A percentile compares a stretch with the other conserved stretches of the same genome.
phyloP scores from a whole-genome alignment of 2,329 filamentous ascomycete genomes.

The Paecilomyces variotii region DNA sequence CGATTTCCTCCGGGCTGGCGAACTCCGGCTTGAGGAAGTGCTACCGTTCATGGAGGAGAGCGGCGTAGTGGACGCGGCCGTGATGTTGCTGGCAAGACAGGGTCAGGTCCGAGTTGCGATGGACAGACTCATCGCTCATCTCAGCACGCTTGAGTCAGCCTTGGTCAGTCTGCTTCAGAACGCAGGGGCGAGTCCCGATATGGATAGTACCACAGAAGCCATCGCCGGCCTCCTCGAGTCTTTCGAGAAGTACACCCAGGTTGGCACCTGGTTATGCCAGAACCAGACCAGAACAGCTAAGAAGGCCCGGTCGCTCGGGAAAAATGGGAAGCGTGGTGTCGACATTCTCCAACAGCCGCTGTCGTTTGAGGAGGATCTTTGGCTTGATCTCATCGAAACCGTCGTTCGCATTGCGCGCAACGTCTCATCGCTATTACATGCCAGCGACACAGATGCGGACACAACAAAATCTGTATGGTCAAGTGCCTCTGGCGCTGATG shows the following conservation, averaged over 20 bases:
- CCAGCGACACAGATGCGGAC: conserved; percentile 21
- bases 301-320: conserved; percentile 18
- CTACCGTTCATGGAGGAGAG: conserved; percentile 82
- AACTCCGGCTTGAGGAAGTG: conserved; percentile 70
- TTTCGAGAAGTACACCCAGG: conserved; percentile 80
- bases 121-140: conserved; percentile 71
- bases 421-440: conserved; percentile 49
- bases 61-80: conserved; percentile 84
- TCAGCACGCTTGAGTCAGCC: conserved; percentile 70
- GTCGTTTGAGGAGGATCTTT: conserved; percentile 54
- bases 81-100: conserved; percentile 82
- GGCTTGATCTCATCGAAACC: conserved; percentile 58
- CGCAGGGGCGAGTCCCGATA: conserved; percentile 48
- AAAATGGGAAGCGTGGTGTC: conserved; percentile 29
- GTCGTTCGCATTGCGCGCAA: conserved; percentile 57
- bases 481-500: conserved; percentile 11
- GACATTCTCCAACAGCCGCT: conserved; percentile 49
- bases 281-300: conserved; percentile 62
- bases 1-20: conserved; percentile 62
- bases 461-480: conserved; percentile 10
- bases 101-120: conserved; percentile 78
- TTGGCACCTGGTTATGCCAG: conserved; percentile 94
- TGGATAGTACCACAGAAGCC: conserved; percentile 53
- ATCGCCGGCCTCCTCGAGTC: conserved; percentile 67
- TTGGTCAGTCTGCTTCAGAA: conserved; percentile 65